Evolutionary conservation across 2,329 filamentous ascomycete species (phyloP), one percentile per base, ranked within the genome.

Genomic region (Mycosphaerella arachidis): DNA sequence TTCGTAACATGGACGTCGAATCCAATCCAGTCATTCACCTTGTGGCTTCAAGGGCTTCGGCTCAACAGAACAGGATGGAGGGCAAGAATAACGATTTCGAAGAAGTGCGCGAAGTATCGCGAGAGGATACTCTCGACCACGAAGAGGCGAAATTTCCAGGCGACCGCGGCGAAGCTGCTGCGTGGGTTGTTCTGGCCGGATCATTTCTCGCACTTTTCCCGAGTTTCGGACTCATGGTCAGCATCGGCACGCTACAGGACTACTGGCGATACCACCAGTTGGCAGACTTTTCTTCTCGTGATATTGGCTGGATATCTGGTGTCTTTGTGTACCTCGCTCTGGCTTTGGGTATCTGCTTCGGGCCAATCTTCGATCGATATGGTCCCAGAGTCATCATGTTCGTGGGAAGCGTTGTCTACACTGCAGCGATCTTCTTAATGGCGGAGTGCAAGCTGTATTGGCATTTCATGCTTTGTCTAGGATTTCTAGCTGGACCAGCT

Each of bases 221-320:
- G 3, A 76, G 74, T 1, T 77, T 77, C 63, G 79, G 80, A 1
- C 78, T 82, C 52, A 79, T 81, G 72, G 74, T 77, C 52, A 58
- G 59, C 55, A 75, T 82, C 6, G 80, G 80, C n/a, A 76, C 78
- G 0, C 67, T 82, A 0, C 80, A 82, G 62, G 73, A 79, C 48
- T 79, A 81, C 53, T 74, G 81, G 29, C 74, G 74, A 35, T 70
- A 69, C 3, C 71, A 82, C 57, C 79, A 82, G 63, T 72, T 82
- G 1, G 67, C 72, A 0, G 60, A 66, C 7, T 80, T 79, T 61
- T 74, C 73, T 3, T 69, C 76, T 3, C 69, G 77, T 3, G 75
- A 82, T 45, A 73, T 82, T 0, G 80, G 79, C 20, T 82, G 79
- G 80, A 81, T 82, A 55, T 75, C 76, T 0, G 77, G 79, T 1